These are phyloP conservation scores for Yarrowia sp. DNA, from an alignment of 805 yeast genomes.

Conservation along the genomic window DNA sequence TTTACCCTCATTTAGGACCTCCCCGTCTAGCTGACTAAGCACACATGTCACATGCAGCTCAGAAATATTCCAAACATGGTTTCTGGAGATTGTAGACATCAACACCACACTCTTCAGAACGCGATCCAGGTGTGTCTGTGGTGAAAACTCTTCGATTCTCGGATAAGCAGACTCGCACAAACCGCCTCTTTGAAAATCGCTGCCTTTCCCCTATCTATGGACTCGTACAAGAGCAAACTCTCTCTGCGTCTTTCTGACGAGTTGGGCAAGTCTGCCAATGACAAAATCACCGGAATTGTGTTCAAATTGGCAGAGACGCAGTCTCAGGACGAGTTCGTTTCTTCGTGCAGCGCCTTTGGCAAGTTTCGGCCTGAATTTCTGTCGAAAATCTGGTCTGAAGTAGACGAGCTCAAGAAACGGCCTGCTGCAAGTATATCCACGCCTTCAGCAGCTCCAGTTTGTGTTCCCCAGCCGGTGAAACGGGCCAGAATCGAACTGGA, in stretches of 20 bases:
- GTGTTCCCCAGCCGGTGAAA: not conserved
- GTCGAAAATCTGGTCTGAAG: slow-evolving; percentile 40
- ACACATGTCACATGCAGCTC: not conserved
- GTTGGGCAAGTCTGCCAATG: slow-evolving; percentile 42
- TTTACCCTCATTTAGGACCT: too few species aligned
- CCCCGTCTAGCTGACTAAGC: not conserved
- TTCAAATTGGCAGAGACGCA: slow-evolving; percentile 42
- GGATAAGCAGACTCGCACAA: too few species aligned
- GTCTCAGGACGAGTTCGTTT: slow-evolving; percentile 41
- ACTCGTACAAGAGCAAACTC: slow-evolving; percentile 39
- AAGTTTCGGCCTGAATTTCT: slow-evolving; percentile 44
- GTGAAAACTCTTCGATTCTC: too few species aligned
- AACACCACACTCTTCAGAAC: too few species aligned
- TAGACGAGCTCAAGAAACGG: slow-evolving; percentile 2
- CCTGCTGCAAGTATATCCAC: not conserved
- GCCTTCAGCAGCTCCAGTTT: not conserved
- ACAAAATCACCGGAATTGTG: slow-evolving; percentile 42
- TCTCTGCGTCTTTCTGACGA: slow-evolving; percentile 43
- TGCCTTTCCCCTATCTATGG: too few species aligned
- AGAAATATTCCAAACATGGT: slow-evolving; percentile 19
- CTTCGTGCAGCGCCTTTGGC: slow-evolving; percentile 46
- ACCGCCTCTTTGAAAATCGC: too few species aligned
- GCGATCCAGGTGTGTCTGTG: too few species aligned
- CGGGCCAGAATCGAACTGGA: slow-evolving; percentile 17
- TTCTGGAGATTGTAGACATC: not conserved